Evolutionary conservation across 2,329 filamentous ascomycete genomes (phyloP).

Genomic region (Emergomyces pasteurianus): DNA sequence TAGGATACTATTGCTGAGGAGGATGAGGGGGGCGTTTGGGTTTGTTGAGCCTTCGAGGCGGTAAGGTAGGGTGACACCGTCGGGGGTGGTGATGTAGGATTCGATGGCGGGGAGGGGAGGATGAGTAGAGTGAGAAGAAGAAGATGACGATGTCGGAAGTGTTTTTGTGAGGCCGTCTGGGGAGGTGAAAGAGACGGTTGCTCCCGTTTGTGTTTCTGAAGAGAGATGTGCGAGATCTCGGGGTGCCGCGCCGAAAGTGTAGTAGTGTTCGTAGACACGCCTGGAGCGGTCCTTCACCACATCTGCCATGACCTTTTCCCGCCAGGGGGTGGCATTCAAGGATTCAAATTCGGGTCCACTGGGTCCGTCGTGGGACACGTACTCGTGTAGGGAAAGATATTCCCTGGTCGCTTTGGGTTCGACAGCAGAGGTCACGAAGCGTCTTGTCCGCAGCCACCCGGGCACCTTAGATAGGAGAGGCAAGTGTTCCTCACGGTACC

Average conservation of each 20-base stretch:
- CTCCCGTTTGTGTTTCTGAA: conserved; percentile 19
- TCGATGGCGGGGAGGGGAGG: conserved; percentile 43
- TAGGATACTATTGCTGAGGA: conserved; percentile 70
- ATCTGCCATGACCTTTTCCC: conserved; percentile 45
- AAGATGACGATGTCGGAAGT: conserved; percentile 30
- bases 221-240: conserved; percentile 53
- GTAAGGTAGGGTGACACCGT: conserved; percentile 60
- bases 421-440: conserved; percentile 56
- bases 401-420: conserved; percentile 45
- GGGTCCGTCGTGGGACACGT: conserved; percentile 53
- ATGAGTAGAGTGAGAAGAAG: conserved; percentile 18
- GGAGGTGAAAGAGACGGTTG: conserved; percentile 41
- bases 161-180: conserved; percentile 47
- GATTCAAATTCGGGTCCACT: conserved; percentile 52
- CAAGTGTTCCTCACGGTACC: conserved; percentile 66
- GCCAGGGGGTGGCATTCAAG: conserved; percentile 51
- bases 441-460: conserved; percentile 64
- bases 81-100: conserved; percentile 56
- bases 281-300: conserved; percentile 46
- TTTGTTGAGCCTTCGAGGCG: conserved; percentile 60
- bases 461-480: conserved; percentile 59
- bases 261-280: conserved; percentile 59
- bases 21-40: conserved; percentile 56
- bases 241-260: conserved; percentile 65
- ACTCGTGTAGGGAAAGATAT: conserved; percentile 62